phyloP scores from a whole-genome alignment of 2,329 filamentous ascomycete species.

The Cladosporium colombiae region DNA sequence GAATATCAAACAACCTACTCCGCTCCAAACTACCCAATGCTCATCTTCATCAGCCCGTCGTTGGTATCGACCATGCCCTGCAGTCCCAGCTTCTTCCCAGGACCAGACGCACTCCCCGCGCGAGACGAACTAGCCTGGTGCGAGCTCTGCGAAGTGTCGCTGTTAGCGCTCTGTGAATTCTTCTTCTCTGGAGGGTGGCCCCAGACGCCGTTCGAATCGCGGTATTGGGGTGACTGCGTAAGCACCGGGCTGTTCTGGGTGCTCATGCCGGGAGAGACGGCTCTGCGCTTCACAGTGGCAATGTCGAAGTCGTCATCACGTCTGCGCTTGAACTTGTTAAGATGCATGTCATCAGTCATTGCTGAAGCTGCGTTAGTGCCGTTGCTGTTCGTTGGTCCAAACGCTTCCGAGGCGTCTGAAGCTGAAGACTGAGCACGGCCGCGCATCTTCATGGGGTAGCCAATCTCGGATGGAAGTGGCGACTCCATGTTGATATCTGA shows the following conservation, averaged over 20 bases:
- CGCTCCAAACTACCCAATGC: conserved; percentile 69
- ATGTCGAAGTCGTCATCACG: conserved; percentile 90
- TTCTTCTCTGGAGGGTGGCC: conserved; percentile 60
- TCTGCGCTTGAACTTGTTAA: conserved; percentile 64
- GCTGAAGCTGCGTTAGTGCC: conserved; percentile 20
- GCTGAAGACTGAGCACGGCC: conserved; percentile 36
- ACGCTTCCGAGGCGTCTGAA: conserved; percentile 36
- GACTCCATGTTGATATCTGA: conserved; percentile 75
- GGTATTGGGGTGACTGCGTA: conserved; percentile 75
- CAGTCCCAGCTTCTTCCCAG: conserved; percentile 66
- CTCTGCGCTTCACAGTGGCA: conserved; percentile 82
- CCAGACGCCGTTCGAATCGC: conserved; percentile 67
- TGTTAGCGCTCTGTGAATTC: conserved; percentile 35
- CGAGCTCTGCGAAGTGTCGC: conserved; percentile 45
- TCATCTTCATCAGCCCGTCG: conserved; percentile 95
- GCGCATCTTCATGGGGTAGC: conserved; percentile 31
- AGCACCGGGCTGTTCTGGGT: conserved; percentile 86
- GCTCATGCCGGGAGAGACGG: conserved; percentile 88
- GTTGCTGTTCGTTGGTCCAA: conserved; percentile 25
- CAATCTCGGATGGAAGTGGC: conserved; percentile 41
- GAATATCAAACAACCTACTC: background rate
- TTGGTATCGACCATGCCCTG: conserved; percentile 97
- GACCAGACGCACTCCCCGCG: conserved; percentile 10
- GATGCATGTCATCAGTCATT: conserved; percentile 37
- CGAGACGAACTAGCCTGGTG: conserved; percentile 14